Evolutionary conservation across 2,329 filamentous ascomycete species (phyloP), one percentile per base, ranked within the genome.

Genomic region (Epichloe typhina): DNA sequence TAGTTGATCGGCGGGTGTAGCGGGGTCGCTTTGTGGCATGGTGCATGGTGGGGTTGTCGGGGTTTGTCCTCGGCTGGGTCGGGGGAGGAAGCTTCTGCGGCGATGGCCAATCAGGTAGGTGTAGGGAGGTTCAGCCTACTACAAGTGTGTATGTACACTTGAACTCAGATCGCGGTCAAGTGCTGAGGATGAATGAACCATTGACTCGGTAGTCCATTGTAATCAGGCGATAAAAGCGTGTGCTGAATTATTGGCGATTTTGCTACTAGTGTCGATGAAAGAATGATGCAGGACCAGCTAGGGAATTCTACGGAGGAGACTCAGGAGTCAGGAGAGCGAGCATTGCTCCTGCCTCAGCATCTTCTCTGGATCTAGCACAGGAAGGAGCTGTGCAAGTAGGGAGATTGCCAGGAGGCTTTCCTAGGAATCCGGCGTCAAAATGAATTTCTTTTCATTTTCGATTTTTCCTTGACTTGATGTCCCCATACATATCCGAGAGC

Each of bases 301-400:
- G 19, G 9, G 8, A 13, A 12, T 42, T 17, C 3, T 42, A 3
- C 3, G 4, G 17, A 12, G 8, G 5, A 13, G 40, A 26, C 26
- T 26, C 26, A 3, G 26, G 26, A 2, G 6, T 3, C 7, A 26
- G 26, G 26, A 26, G 26, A 9, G 26, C 26, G 26, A 31, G 12
- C 11, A 13, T 49, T 9, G 47, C 47, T 49, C 47, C 47, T 49
- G 33, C 47, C 47, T 43, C 9, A 8, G 19, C 40, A 15, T 49
- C 15, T 17, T 23, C 5, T 19, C 8, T 21, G 38, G 15, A 31
- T 31, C 1, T 35, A 36, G 12, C 3, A 15, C 3, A 31, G 47
- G 47, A 44, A 44, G 40, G 47, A 44, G 33, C 40, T n/a, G n/a
- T 48, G 9, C 2, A n/a, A 13, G 7, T 17, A n/a, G 11, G 9